Evolutionary conservation across 257 asterid genomes (phyloP), one percentile per base, ranked within the genome.

Genomic region (Ophiorrhiza pumila): DNA sequence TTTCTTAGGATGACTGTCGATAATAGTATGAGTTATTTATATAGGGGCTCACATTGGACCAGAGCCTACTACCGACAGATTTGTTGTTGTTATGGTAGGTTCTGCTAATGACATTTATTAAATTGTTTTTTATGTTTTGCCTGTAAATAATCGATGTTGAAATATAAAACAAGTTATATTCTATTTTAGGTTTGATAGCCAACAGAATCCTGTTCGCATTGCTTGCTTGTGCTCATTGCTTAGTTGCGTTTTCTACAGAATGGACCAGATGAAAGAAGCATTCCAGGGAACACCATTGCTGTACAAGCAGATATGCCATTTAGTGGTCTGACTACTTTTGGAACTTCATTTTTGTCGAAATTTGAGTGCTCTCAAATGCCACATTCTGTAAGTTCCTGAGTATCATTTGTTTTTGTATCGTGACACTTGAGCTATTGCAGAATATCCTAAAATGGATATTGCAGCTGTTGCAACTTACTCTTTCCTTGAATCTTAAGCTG

Each of bases 301-400:
- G 97, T 94, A 80, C 97, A 94, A 82, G 97, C 99, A 7, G 95
- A 94, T 77, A 94, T 94, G 97, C 98, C 98, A 63, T 91, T 75
- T 83, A 88, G 96, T 61, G 97, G 97, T 72, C 79, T 94, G 81
- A 91, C 98, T 65, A 85, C 89, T 66, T 94, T 94, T 70, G 99
- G 99, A 78, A 87, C 91, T 78, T 84, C 99, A 0, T 94, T 94
- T 85, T 80, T 94, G 72, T 91, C 99, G 7, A 94, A 94, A 78
- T 94, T 94, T 67, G 95, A 94, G 85, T 91, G 99, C 79, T 94
- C 99, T 68, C 99, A 94, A 82, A 94, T 94, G 99, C 92, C 96
- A 45, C 97, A 94, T 84, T 88, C 97, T 78, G 99, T 94, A 85
- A 86, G 99, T 79, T 77, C 52, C 74, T 43, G 32, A 46, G 32